A percentile compares a stretch with the other conserved stretches of the same genome.
phyloP scores from a whole-genome alignment of 2,329 filamentous ascomycete species.

The Colletotrichum cuscutae region DNA sequence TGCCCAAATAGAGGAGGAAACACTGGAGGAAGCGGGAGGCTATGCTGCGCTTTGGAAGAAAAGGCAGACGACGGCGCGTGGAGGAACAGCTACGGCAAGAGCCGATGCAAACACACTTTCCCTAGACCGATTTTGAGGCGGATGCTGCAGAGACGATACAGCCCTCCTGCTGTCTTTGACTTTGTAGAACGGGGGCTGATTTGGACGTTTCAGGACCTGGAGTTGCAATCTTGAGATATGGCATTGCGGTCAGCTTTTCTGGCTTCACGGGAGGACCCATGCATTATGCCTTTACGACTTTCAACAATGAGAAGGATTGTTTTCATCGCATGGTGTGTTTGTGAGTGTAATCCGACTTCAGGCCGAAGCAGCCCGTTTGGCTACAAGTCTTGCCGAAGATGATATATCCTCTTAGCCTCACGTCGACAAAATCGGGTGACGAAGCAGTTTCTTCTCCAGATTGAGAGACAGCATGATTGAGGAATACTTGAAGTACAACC shows the following conservation, averaged over 20 bases:
- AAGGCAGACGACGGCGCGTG: not conserved
- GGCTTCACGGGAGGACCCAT: constrained; percentile 14
- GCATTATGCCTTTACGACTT: constrained; percentile 21
- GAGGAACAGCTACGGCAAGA: not conserved
- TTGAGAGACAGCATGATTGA: too few relatives aligned
- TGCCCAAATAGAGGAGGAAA: constrained; percentile 46
- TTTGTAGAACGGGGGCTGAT: constrained; percentile 7
- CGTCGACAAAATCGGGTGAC: too few relatives aligned
- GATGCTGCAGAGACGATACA: not conserved
- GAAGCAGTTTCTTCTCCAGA: too few relatives aligned
- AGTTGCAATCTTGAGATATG: constrained; percentile 10
- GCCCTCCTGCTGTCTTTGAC: not conserved
- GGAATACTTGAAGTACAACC: rapidly evolving
- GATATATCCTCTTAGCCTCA: too few relatives aligned
- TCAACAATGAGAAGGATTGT: not conserved
- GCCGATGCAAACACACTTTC: not conserved
- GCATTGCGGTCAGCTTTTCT: constrained; percentile 26
- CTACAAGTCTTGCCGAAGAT: not conserved
- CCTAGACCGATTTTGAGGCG: constrained; percentile 12
- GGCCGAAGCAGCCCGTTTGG: rapidly evolving
- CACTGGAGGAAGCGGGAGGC: not conserved
- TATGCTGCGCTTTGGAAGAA: not conserved
- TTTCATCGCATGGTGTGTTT: not conserved
- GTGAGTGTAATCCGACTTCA: not conserved
- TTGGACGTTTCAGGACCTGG: constrained; percentile 2